Conservation (phyloP, 352 stramenopile species). For the Globisporangium paddicum region DNA sequence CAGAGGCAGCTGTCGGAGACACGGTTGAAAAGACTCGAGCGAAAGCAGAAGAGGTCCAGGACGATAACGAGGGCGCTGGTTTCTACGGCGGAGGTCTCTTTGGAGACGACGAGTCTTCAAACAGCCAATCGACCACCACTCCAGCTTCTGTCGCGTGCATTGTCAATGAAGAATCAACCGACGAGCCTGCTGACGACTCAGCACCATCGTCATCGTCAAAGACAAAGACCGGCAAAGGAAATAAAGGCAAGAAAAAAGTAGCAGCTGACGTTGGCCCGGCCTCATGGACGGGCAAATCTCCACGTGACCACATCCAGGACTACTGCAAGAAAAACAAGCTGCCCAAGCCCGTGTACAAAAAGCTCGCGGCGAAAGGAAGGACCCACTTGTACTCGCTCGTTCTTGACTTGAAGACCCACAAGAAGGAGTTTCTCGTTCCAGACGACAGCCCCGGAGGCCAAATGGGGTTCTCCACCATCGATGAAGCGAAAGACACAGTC, state of each 20-base stretch:
- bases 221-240: slow-evolving; percentile 19
- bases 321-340: slow-evolving; percentile 86
- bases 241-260: slow-evolving; percentile 33
- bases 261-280: slow-evolving; percentile 18
- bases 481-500: slow-evolving; percentile 71
- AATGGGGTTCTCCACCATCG: slow-evolving; percentile 52
- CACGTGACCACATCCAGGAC: slow-evolving; percentile 86
- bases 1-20: not conserved
- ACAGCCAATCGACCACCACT: not conserved
- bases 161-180: not conserved
- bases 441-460: slow-evolving; percentile 26
- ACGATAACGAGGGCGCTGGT: not conserved
- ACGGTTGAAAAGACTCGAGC: not conserved
- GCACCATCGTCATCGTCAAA: not conserved
- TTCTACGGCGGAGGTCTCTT: slow-evolving; percentile 10
- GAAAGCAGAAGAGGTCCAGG: not conserved
- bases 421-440: slow-evolving; percentile 34
- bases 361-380: slow-evolving; percentile 16
- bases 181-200: not conserved
- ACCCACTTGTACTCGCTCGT: slow-evolving; percentile 52
- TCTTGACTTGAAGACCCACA: slow-evolving; percentile 37
- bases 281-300: slow-evolving; percentile 77
- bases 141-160: too few species aligned
- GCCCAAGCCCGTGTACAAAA: slow-evolving; percentile 73
- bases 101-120: not conserved